These are phyloP conservation scores for Fraxinus quadrangulata DNA, from an alignment of 257 asterid genomes.

Conservation along the genomic window DNA sequence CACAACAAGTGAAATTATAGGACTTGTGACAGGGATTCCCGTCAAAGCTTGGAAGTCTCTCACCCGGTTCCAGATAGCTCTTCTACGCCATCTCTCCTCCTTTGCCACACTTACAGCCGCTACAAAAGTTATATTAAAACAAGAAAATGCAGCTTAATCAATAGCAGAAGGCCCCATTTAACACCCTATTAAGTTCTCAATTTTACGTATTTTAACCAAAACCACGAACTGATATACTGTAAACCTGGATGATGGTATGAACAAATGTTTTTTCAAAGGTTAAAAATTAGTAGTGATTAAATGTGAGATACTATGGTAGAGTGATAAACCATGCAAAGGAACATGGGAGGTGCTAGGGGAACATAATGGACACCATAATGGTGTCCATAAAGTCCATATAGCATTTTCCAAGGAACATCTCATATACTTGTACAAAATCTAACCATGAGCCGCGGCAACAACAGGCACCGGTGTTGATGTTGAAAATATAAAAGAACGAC, in stretches of 20 bases:
- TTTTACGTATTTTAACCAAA: not conserved
- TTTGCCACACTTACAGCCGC: conserved; percentile 81
- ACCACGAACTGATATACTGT: not conserved
- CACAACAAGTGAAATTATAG: conserved; percentile 58
- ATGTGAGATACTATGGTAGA: not conserved
- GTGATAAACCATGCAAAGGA: conserved; percentile 22
- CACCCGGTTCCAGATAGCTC: conserved; percentile 60
- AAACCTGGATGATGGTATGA: not conserved
- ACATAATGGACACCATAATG: too few species aligned
- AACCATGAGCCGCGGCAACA: conserved; percentile 95
- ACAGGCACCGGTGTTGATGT: conserved; percentile 91
- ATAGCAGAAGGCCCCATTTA: not conserved
- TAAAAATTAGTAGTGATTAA: not conserved
- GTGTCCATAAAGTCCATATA: too few species aligned
- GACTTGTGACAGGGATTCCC: conserved; percentile 49
- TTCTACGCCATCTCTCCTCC: conserved; percentile 88
- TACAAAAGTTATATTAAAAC: conserved; percentile 33
- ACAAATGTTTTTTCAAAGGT: not conserved
- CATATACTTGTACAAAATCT: conserved; percentile 17
- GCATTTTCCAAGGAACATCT: not conserved
- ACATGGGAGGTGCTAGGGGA: not conserved
- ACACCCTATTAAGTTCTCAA: not conserved
- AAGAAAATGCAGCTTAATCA: conserved; percentile 2
- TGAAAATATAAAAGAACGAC: conserved; percentile 96
- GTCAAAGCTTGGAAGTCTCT: conserved; percentile 61